Base-by-base conservation (phyloP, 108 stramenopile genomes). In the Nannochloropsis salina region DNA sequence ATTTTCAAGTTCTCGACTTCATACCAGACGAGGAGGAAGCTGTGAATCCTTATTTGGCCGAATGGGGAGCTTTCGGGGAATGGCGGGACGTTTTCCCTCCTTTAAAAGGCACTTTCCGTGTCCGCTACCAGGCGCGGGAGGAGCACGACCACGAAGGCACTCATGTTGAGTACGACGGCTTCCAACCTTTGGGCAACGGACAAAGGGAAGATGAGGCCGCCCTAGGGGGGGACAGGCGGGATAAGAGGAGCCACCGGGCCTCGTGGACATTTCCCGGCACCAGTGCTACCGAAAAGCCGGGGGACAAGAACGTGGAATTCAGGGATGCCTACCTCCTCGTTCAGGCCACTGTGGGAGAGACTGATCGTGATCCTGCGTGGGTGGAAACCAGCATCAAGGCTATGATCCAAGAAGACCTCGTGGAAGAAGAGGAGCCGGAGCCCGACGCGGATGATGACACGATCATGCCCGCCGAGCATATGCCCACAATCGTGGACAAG, bases 341-440 rank as follows among this genome's bases (percentile, higher is more conserved):
- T n/a, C 61, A 74, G n/a, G 61, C 61, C 61, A 74, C n/a, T 15
- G n/a, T 74, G 15, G 61, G 61, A n/a, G 61, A 74, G 61, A n/a
- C 15, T 15, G n/a, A 74, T 15, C 61, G n/a, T 15, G 61, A 74
- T n/a, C 61, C 61, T 4, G 61, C 15, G n/a, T 74, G 61, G 61
- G 61, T 74, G 61, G 8, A 74, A n/a, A n/a, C 15, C 20, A 74
- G 61, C n/a, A 74, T 74, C 61, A 74, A 74, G 61, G 61, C 15
- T n/a, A 0, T 74, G 61, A n/a, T 74, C 61, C 61, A 74, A 3
- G 61, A 74, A n/a, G 15, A 74, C 61, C 61, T 74, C 5, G 8
- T 74, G 61, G 61, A 74, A n/a, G 61, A 74, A n/a, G 61, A 74
- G 15, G 61, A 74, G 61, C 3, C 20, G 20, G 61, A 74, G 61